phyloP scores from a whole-genome alignment of 1,284 basidiomycete genomes.

The Exobasidium rhododendri region DNA sequence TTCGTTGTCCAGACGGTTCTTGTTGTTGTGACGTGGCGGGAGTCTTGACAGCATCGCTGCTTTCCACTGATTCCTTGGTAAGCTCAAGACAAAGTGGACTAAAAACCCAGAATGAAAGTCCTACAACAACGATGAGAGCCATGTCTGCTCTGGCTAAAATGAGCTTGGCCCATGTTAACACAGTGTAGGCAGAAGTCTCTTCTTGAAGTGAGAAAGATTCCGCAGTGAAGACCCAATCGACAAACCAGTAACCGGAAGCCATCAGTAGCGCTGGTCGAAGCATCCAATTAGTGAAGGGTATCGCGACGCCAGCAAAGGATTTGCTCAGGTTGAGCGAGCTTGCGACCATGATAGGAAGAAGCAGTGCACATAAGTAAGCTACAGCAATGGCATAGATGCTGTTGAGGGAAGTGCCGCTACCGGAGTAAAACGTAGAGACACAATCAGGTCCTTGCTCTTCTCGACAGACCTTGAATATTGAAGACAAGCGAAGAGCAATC shows the following conservation, averaged over 20 bases:
- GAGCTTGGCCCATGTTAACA: slow-evolving; percentile 29
- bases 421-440: slow-evolving; percentile 65
- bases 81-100: slow-evolving; percentile 48
- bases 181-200: not conserved
- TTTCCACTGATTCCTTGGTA: slow-evolving; percentile 21
- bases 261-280: slow-evolving; percentile 41
- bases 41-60: slow-evolving; percentile 6
- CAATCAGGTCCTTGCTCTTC: slow-evolving; percentile 86
- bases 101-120: slow-evolving; percentile 36
- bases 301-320: slow-evolving; percentile 37
- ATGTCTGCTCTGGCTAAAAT: slow-evolving; percentile 29
- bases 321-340: slow-evolving; percentile 27
- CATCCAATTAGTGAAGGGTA: slow-evolving; percentile 32
- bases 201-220: not conserved
- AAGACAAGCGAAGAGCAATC: slow-evolving; percentile 70
- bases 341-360: slow-evolving; percentile 25
- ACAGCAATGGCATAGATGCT: slow-evolving; percentile 25
- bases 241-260: slow-evolving; percentile 41
- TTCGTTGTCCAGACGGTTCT: slow-evolving; percentile 17
- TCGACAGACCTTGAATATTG: slow-evolving; percentile 77
- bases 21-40: not conserved
- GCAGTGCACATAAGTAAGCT: slow-evolving; percentile 33
- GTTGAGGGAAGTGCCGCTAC: slow-evolving; percentile 30
- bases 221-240: slow-evolving; percentile 29
- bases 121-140: slow-evolving; percentile 23